These are phyloP conservation scores for Kuraishia cidri DNA, from an alignment of 805 yeast genomes.

Conservation along the genomic window DNA sequence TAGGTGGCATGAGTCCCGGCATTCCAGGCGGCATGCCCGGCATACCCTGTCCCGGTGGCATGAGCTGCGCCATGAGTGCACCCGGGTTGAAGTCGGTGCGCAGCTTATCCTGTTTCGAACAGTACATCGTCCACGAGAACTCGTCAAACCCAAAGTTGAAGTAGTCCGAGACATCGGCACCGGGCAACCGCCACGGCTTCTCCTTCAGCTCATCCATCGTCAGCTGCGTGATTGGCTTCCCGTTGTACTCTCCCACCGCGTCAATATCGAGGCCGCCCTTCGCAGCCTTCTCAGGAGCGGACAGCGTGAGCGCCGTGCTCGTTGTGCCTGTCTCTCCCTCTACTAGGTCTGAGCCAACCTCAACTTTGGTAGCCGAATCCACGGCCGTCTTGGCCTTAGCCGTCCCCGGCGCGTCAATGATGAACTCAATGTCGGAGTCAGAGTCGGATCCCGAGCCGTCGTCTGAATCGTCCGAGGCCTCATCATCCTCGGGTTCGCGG, in stretches of 20 bases:
- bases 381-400: conserved; percentile 8
- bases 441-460: conserved; percentile 36
- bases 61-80: conserved; percentile 58
- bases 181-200: conserved; percentile 98
- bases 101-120: conserved; percentile 76
- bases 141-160: conserved; percentile 97
- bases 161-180: conserved; percentile 90
- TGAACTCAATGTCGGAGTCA: conserved; percentile 69
- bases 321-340: conserved; percentile 5
- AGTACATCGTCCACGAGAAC: conserved; percentile 89
- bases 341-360: neutral
- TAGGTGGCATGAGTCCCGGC: conserved; percentile 8
- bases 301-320: conserved; percentile 7
- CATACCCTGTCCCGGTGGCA: conserved; percentile 12
- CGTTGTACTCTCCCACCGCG: conserved; percentile 65
- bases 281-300: conserved; percentile 8
- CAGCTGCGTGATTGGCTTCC: conserved; percentile 74
- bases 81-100: conserved; percentile 79
- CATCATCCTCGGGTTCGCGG: conserved; percentile 10
- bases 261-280: conserved; percentile 46
- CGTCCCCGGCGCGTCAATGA: conserved; percentile 39
- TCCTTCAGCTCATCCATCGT: conserved; percentile 77
- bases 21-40: conserved; percentile 9
- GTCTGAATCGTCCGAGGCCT: conserved; percentile 30
- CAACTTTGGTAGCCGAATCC: conserved; percentile 4